Percentiles rank a stretch among this genome's conserved stretches.
Evolutionary conservation across 257 asterid genomes (phyloP).

Genomic region (Salvia miltiorrhiza): DNA sequence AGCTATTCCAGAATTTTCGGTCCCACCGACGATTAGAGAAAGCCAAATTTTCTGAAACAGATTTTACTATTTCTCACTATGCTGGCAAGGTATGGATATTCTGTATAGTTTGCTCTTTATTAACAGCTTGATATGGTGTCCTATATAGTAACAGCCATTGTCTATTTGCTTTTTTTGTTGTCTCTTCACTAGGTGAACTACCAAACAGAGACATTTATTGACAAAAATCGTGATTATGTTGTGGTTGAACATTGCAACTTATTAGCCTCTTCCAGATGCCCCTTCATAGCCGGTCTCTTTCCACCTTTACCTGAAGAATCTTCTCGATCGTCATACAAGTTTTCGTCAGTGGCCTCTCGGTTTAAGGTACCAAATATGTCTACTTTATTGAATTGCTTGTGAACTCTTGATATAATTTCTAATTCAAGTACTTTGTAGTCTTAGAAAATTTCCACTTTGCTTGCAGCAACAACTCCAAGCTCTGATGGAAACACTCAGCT

Average conservation of each 20-base stretch:
- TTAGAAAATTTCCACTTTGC: slow-evolving; percentile 25
- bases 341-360: slow-evolving; percentile 96
- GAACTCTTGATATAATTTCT: slow-evolving; percentile 2
- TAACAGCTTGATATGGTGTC: background rate
- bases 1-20: slow-evolving; percentile 79
- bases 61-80: slow-evolving; percentile 89
- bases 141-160: background rate
- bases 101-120: slow-evolving; percentile 11
- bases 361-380: slow-evolving; percentile 63
- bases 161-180: slow-evolving; percentile 23
- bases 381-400: slow-evolving; percentile 9
- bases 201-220: slow-evolving; percentile 82
- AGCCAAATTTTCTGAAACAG: slow-evolving; percentile 93
- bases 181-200: slow-evolving; percentile 71
- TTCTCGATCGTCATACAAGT: slow-evolving; percentile 92
- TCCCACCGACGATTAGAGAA: slow-evolving; percentile 74
- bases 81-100: slow-evolving; percentile 94
- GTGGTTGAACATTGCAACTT: slow-evolving; percentile 96
- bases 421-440: slow-evolving; percentile 8
- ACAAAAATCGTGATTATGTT: slow-evolving; percentile 95
- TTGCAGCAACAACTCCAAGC: slow-evolving; percentile 98
- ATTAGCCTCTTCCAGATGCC: slow-evolving; percentile 80
- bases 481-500: slow-evolving; percentile 95
- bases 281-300: slow-evolving; percentile 74
- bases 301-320: slow-evolving; percentile 88